Base-by-base conservation (phyloP, 306 rosid genomes). In the Cucurbita moschata region DNA sequence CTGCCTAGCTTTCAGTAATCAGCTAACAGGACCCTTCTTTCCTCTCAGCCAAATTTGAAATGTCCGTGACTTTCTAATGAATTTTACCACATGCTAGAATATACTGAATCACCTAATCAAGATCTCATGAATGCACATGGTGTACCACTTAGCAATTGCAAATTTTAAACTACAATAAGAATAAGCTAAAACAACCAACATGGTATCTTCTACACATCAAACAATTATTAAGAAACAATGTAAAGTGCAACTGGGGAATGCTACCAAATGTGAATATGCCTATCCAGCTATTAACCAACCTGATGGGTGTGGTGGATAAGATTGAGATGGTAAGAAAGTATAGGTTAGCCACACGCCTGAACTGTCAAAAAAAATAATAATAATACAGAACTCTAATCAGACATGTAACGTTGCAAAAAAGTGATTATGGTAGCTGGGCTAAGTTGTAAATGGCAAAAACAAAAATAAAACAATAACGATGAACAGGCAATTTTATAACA, bases 321-420 rank as follows among this genome's bases (percentile, higher is more conserved):
- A 88, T 89, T 77, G 98, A 90, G 84, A 94, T 94, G 37, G 92
- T 78, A 78, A 94, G 98, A 76, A 94, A 94, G 86, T 94, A 94
- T 75, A 90, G 90, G 79, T 94, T 94, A 73, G 98, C 98, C 83
- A 94, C 98, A 85, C 98, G 94, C 64, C 98, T 88, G 88, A 94
- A 94, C 98, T 94, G 98, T 76, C 88, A 84, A 59, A 73, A 60
- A 62, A 55, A 79, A 81, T 19, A 26, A 26, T 84, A 82, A 30
- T 10, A 16, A 10, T 61, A 84, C 58, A 77, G 52, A 82, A 75
- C 69, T 88, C 66, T 76, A 82, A 82, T 81, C 85, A 86, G 71
- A 81, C 16, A 55, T 19, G 52, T 18, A 16, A 14, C 58, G 42
- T 53, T 56, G 40, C 47, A 40, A 54, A 21, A 15, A 75, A 30